A percentile compares a stretch with the other conserved stretches of the same genome.
Conservation (phyloP, 2,329 filamentous ascomycete genomes). For the Beauveria bassiana region DNA sequence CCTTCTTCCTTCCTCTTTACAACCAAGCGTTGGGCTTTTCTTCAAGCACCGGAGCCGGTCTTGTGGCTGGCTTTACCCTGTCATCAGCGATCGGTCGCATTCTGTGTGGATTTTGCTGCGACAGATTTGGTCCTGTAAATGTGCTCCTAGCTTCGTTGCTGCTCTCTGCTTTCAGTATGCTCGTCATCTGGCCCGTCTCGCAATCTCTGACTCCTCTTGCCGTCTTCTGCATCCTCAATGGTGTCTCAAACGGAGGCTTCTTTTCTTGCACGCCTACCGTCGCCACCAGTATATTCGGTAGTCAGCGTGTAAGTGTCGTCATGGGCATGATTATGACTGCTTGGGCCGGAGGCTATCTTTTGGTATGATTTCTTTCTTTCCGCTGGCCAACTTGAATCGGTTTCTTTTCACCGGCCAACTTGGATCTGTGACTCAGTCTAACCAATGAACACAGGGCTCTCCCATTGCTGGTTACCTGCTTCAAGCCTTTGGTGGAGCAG, state of each 20-base stretch:
- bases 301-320: slow-evolving; percentile 43
- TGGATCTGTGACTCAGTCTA: neutral
- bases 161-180: slow-evolving; percentile 48
- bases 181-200: slow-evolving; percentile 54
- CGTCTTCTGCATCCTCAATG: slow-evolving; percentile 53
- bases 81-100: slow-evolving; percentile 52
- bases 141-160: slow-evolving; percentile 43
- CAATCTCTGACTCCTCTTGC: slow-evolving; percentile 44
- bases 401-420: too few relatives aligned
- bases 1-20: slow-evolving; percentile 54
- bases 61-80: slow-evolving; percentile 55
- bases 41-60: slow-evolving; percentile 43
- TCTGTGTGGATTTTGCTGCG: slow-evolving; percentile 44
- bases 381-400: too few relatives aligned
- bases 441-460: slow-evolving; percentile 30
- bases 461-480: slow-evolving; percentile 55
- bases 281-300: slow-evolving; percentile 51
- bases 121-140: slow-evolving; percentile 49
- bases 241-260: slow-evolving; percentile 53
- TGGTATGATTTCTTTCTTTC: slow-evolving; percentile 31
- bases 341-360: slow-evolving; percentile 53
- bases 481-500: slow-evolving; percentile 43
- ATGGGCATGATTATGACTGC: slow-evolving; percentile 56
- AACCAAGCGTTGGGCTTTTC: slow-evolving; percentile 44
- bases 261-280: slow-evolving; percentile 58